A percentile compares a stretch with the other conserved stretches of the same genome.
Evolutionary conservation across 768 basidiomycete genomes (phyloP).

Genomic region (Collybiopsis luxurians): DNA sequence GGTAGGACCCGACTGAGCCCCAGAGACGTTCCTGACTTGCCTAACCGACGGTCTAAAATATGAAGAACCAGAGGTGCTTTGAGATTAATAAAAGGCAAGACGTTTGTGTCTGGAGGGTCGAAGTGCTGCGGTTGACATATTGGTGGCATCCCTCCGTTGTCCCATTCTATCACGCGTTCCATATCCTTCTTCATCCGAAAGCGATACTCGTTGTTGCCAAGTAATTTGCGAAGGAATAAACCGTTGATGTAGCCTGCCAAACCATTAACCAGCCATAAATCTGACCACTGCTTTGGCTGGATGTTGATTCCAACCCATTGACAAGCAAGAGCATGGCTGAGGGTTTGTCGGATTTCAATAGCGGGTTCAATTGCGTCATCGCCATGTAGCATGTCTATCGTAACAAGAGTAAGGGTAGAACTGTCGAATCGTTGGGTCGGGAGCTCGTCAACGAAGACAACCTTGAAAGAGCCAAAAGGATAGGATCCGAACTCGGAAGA

Average conservation of each 20-base stretch:
- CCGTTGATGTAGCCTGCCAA: constrained; percentile 88
- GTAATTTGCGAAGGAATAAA: constrained; percentile 78
- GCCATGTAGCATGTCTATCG: constrained; percentile 80
- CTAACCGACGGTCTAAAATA: constrained; percentile 89
- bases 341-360: constrained; percentile 80
- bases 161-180: constrained; percentile 84
- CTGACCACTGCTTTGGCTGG: constrained; percentile 88
- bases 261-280: constrained; percentile 96
- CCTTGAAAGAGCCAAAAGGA: constrained; percentile 91
- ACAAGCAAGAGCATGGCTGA: constrained; percentile 86
- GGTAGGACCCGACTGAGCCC: constrained; percentile 94
- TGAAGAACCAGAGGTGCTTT: constrained; percentile 96
- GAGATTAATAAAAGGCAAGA: constrained; percentile 86
- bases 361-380: constrained; percentile 92
- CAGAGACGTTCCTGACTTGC: constrained; percentile 92
- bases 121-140: constrained; percentile 86
- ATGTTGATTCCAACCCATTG: constrained; percentile 99
- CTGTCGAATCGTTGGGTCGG: constrained; percentile 80
- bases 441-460: constrained; percentile 91
- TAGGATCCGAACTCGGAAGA: constrained; percentile 92
- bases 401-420: constrained; percentile 78
- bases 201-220: constrained; percentile 97
- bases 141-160: constrained; percentile 87
- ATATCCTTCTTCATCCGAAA: constrained; percentile 96
- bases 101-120: constrained; percentile 80